Evolutionary conservation across 116 monocot genomes (phyloP).

Genomic region (Phalaenopsis hybrid): DNA sequence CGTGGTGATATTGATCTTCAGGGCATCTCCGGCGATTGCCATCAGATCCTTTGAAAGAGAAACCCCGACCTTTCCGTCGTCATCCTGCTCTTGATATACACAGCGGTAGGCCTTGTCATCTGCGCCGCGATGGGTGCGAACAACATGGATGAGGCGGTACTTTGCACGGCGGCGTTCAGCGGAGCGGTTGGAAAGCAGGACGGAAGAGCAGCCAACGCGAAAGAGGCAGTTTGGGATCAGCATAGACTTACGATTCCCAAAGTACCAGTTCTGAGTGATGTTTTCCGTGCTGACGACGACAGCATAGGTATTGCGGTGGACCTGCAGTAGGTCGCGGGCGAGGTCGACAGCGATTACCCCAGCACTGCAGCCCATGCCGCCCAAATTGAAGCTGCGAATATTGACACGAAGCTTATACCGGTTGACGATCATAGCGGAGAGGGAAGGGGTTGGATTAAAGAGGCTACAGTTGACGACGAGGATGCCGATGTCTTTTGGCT

Average conservation of each 20-base stretch:
- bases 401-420: slow-evolving; percentile 32
- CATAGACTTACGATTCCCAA: slow-evolving; percentile 49
- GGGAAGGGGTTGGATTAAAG: slow-evolving; percentile 47
- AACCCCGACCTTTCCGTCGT: slow-evolving; percentile 36
- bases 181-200: slow-evolving; percentile 30
- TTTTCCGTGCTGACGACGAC: slow-evolving; percentile 47
- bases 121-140: background rate
- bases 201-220: slow-evolving; percentile 27
- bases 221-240: slow-evolving; percentile 36
- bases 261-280: slow-evolving; percentile 58
- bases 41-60: slow-evolving; percentile 3
- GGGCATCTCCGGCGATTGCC: slow-evolving; percentile 19
- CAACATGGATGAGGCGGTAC: background rate
- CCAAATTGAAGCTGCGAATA: slow-evolving; percentile 31
- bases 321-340: slow-evolving; percentile 43
- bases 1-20: background rate
- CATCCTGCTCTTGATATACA: slow-evolving; percentile 14
- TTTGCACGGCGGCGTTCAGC: slow-evolving; percentile 33
- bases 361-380: slow-evolving; percentile 48
- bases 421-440: slow-evolving; percentile 48
- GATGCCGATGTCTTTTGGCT: slow-evolving; percentile 39
- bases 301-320: slow-evolving; percentile 25
- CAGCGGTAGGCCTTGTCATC: slow-evolving; percentile 4
- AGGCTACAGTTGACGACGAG: slow-evolving; percentile 27
- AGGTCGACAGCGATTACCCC: slow-evolving; percentile 41